Conservation (phyloP, 352 stramenopile species). For the Pythium chondricola region DNA sequence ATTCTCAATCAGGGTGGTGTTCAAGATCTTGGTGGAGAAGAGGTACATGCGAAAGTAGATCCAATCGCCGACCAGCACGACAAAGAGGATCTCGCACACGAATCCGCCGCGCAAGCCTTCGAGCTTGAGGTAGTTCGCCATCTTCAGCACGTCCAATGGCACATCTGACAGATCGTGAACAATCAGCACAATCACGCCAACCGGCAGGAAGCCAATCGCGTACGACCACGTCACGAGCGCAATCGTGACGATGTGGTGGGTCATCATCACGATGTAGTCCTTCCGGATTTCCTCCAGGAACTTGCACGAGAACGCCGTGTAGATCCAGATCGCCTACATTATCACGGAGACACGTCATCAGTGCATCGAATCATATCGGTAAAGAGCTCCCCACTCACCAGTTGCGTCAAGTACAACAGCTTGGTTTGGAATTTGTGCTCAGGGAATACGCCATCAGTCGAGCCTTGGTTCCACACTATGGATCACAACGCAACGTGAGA, state of each 20-base stretch:
- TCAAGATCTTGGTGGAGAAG: constrained; percentile 77
- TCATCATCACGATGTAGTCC: constrained; percentile 90
- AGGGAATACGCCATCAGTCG: constrained; percentile 60
- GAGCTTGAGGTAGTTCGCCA: constrained; percentile 87
- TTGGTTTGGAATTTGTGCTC: constrained; percentile 79
- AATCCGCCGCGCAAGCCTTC: constrained; percentile 69
- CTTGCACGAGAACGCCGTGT: constrained; percentile 86
- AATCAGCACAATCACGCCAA: constrained; percentile 79
- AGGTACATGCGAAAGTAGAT: constrained; percentile 85
- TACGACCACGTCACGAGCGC: constrained; percentile 83
- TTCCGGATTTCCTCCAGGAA: constrained; percentile 86
- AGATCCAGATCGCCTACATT: constrained; percentile 81
- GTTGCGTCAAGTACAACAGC: constrained; percentile 76
- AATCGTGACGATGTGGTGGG: constrained; percentile 84
- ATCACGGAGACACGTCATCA: neutral
- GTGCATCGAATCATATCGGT: too few relatives aligned
- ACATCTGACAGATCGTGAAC: constrained; percentile 86
- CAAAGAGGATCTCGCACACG: constrained; percentile 68
- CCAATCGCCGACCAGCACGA: constrained; percentile 57
- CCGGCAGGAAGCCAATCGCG: constrained; percentile 67
- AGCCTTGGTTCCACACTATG: constrained; percentile 76
- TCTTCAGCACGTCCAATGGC: constrained; percentile 86
- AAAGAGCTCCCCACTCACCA: too few relatives aligned
- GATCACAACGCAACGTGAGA: neutral
- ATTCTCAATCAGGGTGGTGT: constrained; percentile 67